Conservation (phyloP, 2,329 filamentous ascomycete species). For the Claviceps spartinae region DNA sequence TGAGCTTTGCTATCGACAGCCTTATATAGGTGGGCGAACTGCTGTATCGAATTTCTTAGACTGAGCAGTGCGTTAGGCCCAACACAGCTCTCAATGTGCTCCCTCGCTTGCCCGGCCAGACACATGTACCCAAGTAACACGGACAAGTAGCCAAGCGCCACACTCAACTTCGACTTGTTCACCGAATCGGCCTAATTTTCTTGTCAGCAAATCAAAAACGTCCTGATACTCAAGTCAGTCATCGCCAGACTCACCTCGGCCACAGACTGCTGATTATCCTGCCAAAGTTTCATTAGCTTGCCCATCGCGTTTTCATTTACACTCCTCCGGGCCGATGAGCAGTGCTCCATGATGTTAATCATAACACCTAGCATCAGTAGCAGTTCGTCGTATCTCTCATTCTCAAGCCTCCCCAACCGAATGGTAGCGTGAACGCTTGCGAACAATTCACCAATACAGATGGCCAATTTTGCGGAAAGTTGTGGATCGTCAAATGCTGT, state of each 20-base stretch:
- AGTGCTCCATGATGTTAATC: conserved; percentile 80
- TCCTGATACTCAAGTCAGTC: background rate
- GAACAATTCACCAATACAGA: conserved; percentile 39
- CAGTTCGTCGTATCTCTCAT: conserved; percentile 50
- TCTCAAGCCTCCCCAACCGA: conserved; percentile 33
- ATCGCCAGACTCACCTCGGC: conserved; percentile 46
- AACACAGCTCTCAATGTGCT: conserved; percentile 28
- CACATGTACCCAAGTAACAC: conserved; percentile 74
- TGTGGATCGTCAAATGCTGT: conserved; percentile 51
- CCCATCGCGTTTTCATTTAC: conserved; percentile 33
- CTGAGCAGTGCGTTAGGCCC: conserved; percentile 29
- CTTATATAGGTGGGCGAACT: conserved; percentile 39
- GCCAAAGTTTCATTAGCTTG: conserved; percentile 49
- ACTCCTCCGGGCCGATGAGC: conserved; percentile 41
- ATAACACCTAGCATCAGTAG: conserved; percentile 68
- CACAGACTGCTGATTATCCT: conserved; percentile 50
- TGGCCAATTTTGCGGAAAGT: conserved; percentile 35
- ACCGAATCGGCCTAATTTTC: conserved; percentile 48
- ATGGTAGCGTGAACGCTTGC: conserved; percentile 32
- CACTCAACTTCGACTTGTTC: conserved; percentile 64
- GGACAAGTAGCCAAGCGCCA: conserved; percentile 75
- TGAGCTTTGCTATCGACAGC: conserved; percentile 31
- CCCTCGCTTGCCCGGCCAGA: conserved; percentile 34
- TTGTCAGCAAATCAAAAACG: background rate
- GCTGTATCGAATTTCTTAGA: conserved; percentile 37